phyloP scores from a whole-genome alignment of 441 rosid species.

The Capsella rubella region DNA sequence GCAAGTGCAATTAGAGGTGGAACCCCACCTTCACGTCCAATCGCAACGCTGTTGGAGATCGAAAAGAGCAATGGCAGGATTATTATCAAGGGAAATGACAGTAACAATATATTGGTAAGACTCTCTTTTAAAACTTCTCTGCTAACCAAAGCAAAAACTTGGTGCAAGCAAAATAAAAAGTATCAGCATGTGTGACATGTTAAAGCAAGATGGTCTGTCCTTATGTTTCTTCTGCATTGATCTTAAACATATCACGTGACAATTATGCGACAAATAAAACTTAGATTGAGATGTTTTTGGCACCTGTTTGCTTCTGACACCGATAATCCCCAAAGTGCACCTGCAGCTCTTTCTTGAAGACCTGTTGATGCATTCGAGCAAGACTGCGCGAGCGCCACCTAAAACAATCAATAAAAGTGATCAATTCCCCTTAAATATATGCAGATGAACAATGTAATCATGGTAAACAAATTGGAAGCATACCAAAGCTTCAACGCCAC shows the following conservation, averaged over 20 bases:
- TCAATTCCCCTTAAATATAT: constrained; percentile 27
- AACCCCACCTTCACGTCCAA: constrained; percentile 98
- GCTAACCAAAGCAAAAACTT: constrained; percentile 6
- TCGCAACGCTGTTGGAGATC: constrained; percentile 68
- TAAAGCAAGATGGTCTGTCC: constrained; percentile 21
- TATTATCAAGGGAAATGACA: constrained; percentile 3
- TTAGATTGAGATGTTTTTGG: constrained; percentile 12
- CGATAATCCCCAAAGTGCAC: constrained; percentile 99
- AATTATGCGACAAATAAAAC: neutral
- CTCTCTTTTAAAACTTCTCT: constrained; percentile 1
- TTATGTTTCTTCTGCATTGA: constrained; percentile 10
- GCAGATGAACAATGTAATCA: constrained; percentile 13
- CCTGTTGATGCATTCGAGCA: constrained; percentile 90
- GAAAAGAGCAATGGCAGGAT: neutral
- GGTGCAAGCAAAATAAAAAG: neutral
- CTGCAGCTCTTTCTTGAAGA: constrained; percentile 99
- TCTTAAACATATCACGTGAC: neutral
- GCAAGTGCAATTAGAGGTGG: constrained; percentile 90
- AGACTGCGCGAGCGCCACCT: constrained; percentile 93
- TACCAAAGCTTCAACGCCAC: constrained; percentile 99
- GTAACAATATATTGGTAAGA: constrained; percentile 7
- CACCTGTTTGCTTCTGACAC: constrained; percentile 97
- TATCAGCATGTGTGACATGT: constrained; percentile 17
- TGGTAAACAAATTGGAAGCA: constrained; percentile 8
- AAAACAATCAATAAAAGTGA: constrained; percentile 37